A percentile compares a stretch with the other conserved stretches of the same genome.
Evolutionary conservation across 2,329 filamentous ascomycete species (phyloP).

Genomic region (Diaporthe longicolla): DNA sequence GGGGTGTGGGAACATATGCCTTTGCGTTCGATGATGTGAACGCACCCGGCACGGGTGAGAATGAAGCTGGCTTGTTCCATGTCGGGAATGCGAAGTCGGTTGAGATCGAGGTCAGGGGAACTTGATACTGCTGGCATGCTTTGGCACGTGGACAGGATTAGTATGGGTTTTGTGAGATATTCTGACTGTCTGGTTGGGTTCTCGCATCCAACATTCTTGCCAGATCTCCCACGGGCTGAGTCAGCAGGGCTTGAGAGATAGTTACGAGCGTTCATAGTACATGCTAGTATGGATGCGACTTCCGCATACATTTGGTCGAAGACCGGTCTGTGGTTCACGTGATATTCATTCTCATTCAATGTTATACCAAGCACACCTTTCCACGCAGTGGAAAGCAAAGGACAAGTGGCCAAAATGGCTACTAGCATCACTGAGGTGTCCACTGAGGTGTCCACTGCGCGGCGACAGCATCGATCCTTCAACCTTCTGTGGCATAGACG

Average conservation of each 20-base stretch:
- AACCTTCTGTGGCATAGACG: too few species aligned
- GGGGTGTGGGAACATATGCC: conserved; percentile 59
- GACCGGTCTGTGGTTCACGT: background rate
- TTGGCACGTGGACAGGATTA: background rate
- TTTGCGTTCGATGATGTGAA: conserved; percentile 80
- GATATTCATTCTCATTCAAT: background rate
- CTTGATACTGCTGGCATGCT: background rate
- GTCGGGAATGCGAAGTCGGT: conserved; percentile 26
- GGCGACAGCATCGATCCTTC: too few species aligned
- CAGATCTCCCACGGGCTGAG: background rate
- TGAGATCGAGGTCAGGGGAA: conserved; percentile 30
- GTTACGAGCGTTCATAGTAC: background rate
- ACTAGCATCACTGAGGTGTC: background rate
- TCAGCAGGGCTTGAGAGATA: background rate
- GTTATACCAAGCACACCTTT: background rate
- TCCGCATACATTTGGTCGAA: background rate
- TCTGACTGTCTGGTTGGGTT: too few species aligned
- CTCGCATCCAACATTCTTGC: background rate
- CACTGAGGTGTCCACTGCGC: too few species aligned
- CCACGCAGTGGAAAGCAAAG: background rate
- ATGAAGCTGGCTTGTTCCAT: conserved; percentile 57
- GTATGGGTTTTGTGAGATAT: too few species aligned
- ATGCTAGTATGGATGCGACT: background rate
- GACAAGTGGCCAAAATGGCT: background rate
- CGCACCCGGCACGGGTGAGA: conserved; percentile 63